phyloP scores from a whole-genome alignment of 352 stramenopile genomes.

The Phytophthora sojae region DNA sequence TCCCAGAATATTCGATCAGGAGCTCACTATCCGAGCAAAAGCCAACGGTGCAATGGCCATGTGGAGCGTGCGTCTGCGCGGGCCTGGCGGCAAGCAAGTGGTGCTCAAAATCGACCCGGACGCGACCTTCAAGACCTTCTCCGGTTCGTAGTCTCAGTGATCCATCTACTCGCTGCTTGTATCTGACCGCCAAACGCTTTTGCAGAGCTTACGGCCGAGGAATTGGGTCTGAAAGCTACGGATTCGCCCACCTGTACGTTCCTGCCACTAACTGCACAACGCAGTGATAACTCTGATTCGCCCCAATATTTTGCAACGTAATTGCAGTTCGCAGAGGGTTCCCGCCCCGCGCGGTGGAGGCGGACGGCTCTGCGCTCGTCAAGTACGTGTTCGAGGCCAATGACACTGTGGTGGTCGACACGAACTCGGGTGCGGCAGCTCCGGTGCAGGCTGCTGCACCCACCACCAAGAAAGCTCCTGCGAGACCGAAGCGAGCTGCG shows the following conservation, averaged over 20 bases:
- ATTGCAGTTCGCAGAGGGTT: constrained; percentile 73
- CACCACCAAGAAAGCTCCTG: constrained; percentile 11
- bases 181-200: not conserved
- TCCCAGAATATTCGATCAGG: constrained; percentile 27
- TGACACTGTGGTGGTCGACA: constrained; percentile 72
- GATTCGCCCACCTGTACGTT: constrained; percentile 62
- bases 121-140: constrained; percentile 50
- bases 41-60: constrained; percentile 22
- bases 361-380: constrained; percentile 44
- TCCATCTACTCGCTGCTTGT: not conserved
- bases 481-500: constrained; percentile 23
- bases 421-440: constrained; percentile 9
- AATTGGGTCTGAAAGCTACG: constrained; percentile 53
- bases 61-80: constrained; percentile 77
- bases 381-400: constrained; percentile 68
- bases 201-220: constrained; percentile 50
- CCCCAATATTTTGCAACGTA: not conserved
- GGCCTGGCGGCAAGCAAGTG: constrained; percentile 61
- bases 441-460: constrained; percentile 13
- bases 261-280: not conserved
- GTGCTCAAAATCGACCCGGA: constrained; percentile 60
- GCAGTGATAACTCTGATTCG: not conserved
- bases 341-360: constrained; percentile 56
- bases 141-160: constrained; percentile 40
- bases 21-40: not conserved